Evolutionary conservation across 1,139 yeast genomes (phyloP), one percentile per base, ranked within the genome.

Genomic region (Geotrichum citri-aurantii): DNA sequence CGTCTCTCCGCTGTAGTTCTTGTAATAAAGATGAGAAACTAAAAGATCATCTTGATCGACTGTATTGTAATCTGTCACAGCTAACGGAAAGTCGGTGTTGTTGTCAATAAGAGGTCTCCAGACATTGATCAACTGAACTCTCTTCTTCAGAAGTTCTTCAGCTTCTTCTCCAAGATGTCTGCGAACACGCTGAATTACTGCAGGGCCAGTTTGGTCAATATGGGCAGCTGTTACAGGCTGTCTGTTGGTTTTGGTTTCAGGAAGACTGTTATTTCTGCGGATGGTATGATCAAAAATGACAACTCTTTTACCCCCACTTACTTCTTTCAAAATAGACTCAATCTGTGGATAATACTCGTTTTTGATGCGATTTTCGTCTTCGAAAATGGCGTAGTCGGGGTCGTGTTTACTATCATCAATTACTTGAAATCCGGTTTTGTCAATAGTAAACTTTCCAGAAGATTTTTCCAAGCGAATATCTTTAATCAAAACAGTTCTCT

Each of bases 161-260:
- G 59, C 61, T 3, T 64, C 67, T 12, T 53, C 59, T 1, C 65
- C 67, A 27, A 64, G 47, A 52, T 66, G 68, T 27, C 60, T 23
- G 11, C 60, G 61, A 12, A 66, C 68, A 4, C 69, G 63, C 26
- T 57, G 59, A 14, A 57, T 56, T 0, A 66, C 67, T 1, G 69
- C 66, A 48, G 50, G 44, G n/a, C 65, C 60, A 3, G 69, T 65
- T 54, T 66, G 69, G 47, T 66, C 69, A 40, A 65, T 67, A 54
- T 66, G 69, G 12, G 64, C 67, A 10, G 56, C 56, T 21, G 49
- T 50, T 3, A 63, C 66, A 1, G 69, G 69, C 29, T 64, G 64
- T 42, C 69, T 60, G 26, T 55, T 51, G n/a, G 61, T 57, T 10
- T 24, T 31, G 8, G 50, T 10, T 46, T 59, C 63, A 2, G 54